Percentiles rank a stretch among this genome's conserved stretches.
These are phyloP conservation scores for Strobilomyces dryophilus DNA, from an alignment of 768 basidiomycete species.

Conservation along the genomic window DNA sequence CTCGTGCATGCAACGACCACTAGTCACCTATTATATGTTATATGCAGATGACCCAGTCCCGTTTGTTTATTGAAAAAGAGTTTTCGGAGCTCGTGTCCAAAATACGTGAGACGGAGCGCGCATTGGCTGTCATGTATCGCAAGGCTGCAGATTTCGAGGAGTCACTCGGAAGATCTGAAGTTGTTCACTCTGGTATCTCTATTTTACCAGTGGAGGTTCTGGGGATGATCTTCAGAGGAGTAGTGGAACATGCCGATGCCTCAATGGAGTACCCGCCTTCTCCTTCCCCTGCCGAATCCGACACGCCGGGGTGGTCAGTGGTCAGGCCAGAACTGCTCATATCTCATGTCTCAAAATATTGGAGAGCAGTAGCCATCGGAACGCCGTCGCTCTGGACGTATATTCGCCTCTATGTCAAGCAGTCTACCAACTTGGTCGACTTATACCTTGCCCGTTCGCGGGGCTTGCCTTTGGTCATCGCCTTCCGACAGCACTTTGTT, in stretches of 20 bases:
- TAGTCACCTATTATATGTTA: not conserved
- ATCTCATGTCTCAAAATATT: constrained; percentile 40
- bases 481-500: constrained; percentile 22
- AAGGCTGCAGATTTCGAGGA: constrained; percentile 13
- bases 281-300: not conserved
- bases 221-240: constrained; percentile 24
- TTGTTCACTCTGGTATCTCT: constrained; percentile 10
- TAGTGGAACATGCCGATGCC: constrained; percentile 2
- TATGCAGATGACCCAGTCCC: constrained; percentile 11
- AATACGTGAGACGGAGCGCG: constrained; percentile 17
- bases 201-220: constrained; percentile 25
- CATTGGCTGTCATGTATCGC: constrained; percentile 18
- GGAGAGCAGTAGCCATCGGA: constrained; percentile 38
- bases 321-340: constrained; percentile 31
- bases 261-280: constrained; percentile 1
- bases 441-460: constrained; percentile 26
- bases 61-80: constrained; percentile 11
- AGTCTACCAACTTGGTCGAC: constrained; percentile 24
- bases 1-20: not conserved
- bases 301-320: constrained; percentile 9
- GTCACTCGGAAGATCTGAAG: constrained; percentile 1
- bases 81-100: constrained; percentile 16
- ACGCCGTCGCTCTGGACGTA: constrained; percentile 40
- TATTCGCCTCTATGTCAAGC: constrained; percentile 24
- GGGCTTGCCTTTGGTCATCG: constrained; percentile 20